Conservation (phyloP, 148 eudicot genomes). For the Heliamphora exappendiculata region DNA sequence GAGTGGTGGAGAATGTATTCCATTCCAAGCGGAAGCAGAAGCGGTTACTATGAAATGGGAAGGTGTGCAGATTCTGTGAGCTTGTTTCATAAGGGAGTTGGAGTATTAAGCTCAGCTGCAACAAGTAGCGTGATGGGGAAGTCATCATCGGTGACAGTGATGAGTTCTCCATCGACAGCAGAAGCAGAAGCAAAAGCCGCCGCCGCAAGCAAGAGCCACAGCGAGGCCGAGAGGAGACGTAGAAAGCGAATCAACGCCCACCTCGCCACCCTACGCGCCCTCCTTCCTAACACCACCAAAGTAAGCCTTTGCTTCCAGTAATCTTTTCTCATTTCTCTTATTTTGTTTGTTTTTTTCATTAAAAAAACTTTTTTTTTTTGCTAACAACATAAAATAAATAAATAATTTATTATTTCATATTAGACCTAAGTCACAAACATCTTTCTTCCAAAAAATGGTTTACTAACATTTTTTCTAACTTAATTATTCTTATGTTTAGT, state of each 20-base stretch:
- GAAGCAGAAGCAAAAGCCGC: slow-evolving; percentile 46
- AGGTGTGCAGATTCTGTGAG: slow-evolving; percentile 24
- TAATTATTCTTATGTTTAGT: too few species aligned
- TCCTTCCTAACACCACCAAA: slow-evolving; percentile 68
- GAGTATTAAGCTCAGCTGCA: slow-evolving; percentile 13
- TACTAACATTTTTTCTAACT: too few species aligned
- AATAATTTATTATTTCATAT: too few species aligned
- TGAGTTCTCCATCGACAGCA: slow-evolving; percentile 7
- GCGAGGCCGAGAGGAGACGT: slow-evolving; percentile 81
- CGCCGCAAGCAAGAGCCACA: slow-evolving; percentile 66
- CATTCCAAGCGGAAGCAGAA: too few species aligned
- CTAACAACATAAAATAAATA: too few species aligned
- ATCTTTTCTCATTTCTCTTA: not conserved
- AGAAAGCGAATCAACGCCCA: slow-evolving; percentile 77
- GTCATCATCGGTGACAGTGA: not conserved
- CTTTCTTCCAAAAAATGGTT: too few species aligned
- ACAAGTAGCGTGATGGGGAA: slow-evolving; percentile 4
- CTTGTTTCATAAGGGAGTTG: slow-evolving; percentile 13
- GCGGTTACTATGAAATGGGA: slow-evolving; percentile 36
- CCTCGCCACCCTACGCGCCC: slow-evolving; percentile 65
- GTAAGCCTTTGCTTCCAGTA: slow-evolving; percentile 23
- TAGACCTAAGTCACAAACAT: too few species aligned
- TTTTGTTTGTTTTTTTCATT: too few species aligned
- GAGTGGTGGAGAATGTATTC: slow-evolving; percentile 15
- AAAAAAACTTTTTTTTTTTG: too few species aligned